phyloP scores from a whole-genome alignment of 495 filamentous ascomycete species.

The Penicillium egyptiacum region DNA sequence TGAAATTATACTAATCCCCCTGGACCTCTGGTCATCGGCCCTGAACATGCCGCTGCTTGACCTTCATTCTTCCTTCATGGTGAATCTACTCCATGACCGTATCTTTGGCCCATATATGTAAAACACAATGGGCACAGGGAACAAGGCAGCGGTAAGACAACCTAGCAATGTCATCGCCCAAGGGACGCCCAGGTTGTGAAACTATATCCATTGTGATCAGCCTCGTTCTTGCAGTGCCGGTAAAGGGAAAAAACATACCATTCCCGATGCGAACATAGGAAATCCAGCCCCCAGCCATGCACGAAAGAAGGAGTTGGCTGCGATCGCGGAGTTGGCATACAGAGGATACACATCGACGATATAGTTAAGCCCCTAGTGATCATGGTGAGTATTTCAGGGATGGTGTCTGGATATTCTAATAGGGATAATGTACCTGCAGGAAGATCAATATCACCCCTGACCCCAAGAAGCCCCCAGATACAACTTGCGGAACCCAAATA shows the following conservation, averaged over 20 bases:
- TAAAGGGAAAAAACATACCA: slow-evolving; percentile 40
- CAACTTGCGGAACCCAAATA: slow-evolving; percentile 37
- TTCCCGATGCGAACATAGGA: slow-evolving; percentile 56
- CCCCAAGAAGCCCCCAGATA: slow-evolving; percentile 41
- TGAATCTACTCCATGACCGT: slow-evolving; percentile 38
- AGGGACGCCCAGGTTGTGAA: slow-evolving; percentile 53
- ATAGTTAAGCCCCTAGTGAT: slow-evolving; percentile 48
- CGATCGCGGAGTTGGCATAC: slow-evolving; percentile 48
- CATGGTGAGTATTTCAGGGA: not conserved
- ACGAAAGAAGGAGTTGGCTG: slow-evolving; percentile 49
- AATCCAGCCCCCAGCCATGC: slow-evolving; percentile 49
- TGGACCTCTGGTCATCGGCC: not conserved
- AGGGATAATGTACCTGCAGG: slow-evolving; percentile 19
- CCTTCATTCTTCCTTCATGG: not conserved
- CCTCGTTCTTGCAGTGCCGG: slow-evolving; percentile 43
- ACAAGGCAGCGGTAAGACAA: slow-evolving; percentile 54
- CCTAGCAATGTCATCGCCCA: slow-evolving; percentile 62
- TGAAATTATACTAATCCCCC: not conserved
- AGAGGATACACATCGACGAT: slow-evolving; percentile 56
- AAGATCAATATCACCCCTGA: slow-evolving; percentile 48
- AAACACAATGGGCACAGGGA: slow-evolving; percentile 65
- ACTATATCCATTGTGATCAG: slow-evolving; percentile 29
- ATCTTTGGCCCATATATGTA: slow-evolving; percentile 61
- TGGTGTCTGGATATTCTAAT: not conserved
- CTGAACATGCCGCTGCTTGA: not conserved